These are phyloP conservation scores for Clonostachys sp. DNA, from an alignment of 2,329 filamentous ascomycete species.

Conservation along the genomic window DNA sequence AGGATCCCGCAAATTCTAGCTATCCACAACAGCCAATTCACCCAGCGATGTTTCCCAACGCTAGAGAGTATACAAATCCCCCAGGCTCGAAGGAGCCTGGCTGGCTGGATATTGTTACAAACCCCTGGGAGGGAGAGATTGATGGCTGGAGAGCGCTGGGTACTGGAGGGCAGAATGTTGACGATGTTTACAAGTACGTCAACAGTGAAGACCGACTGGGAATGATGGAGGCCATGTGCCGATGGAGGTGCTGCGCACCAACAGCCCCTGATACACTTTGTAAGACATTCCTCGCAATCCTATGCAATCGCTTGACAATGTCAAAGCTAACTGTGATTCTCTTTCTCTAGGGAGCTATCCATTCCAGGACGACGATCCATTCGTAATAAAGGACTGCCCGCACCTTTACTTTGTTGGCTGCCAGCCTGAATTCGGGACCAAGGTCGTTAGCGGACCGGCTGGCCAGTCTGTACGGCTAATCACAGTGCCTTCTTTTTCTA, in stretches of 20 bases:
- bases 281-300: slow-evolving; percentile 39
- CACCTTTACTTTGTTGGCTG: slow-evolving; percentile 90
- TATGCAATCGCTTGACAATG: neutral
- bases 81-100: slow-evolving; percentile 38
- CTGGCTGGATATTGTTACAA: slow-evolving; percentile 87
- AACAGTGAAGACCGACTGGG: slow-evolving; percentile 71
- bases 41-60: slow-evolving; percentile 79
- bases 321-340: slow-evolving; percentile 7
- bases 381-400: slow-evolving; percentile 79
- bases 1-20: slow-evolving; percentile 84
- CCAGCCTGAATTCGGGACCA: slow-evolving; percentile 74
- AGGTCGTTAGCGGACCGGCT: slow-evolving; percentile 59
- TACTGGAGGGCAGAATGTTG: slow-evolving; percentile 86
- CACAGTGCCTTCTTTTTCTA: slow-evolving; percentile 76
- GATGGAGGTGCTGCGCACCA: slow-evolving; percentile 87
- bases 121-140: slow-evolving; percentile 87
- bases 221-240: slow-evolving; percentile 91
- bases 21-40: slow-evolving; percentile 93
- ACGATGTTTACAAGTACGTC: slow-evolving; percentile 91
- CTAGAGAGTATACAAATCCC: slow-evolving; percentile 61
- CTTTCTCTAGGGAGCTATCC: slow-evolving; percentile 75
- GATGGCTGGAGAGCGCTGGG: slow-evolving; percentile 87
- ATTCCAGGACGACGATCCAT: slow-evolving; percentile 89
- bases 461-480: slow-evolving; percentile 73
- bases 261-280: slow-evolving; percentile 95